Base-by-base conservation (phyloP, 305 asterid species). In the Fraxinus baroniana region DNA sequence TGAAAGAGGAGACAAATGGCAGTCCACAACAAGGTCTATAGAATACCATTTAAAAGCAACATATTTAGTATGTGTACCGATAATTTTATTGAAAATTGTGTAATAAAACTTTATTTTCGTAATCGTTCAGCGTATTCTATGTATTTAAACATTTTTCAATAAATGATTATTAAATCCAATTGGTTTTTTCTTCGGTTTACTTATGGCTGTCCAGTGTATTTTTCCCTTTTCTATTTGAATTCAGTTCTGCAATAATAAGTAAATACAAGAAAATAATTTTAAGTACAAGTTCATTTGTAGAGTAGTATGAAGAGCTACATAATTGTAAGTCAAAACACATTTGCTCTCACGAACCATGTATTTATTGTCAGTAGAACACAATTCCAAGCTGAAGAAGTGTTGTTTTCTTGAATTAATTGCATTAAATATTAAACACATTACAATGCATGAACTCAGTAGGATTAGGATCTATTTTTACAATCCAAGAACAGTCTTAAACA, bases 401-500 rank as follows among this genome's bases (percentile, higher is more conserved):
- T 62, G 35, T 18, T 60, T 55, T 78, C 57, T 78, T 22, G 39
- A 64, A 79, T 13, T 41, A 13, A 24, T 15, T 70, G 62, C 32
- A 64, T 32, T 66, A 68, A 64, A 41, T 32, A 24, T 79, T 41
- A 41, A 9, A 39, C 5, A 39, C 7, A 20, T 8, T 68, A 36
- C n/a, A 46, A 52, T 44, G 18, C 37, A 28, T 13, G 46, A 64
- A 77, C 73, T 77, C 81, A 32, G 13, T 39, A 55, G 73, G 44
- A 39, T 78, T 18, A 20, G 1, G 35, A 64, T 64, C 28, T 60
- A 32, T 74, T 35, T 64, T 3, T 79, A 76, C 64, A 76, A 44
- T 76, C 36, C 84, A 77, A 44, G 74, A 36, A 70, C 71, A 72
- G n/a, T 77, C 79, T 68, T 35, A 71, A 71, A 18, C 76, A 33